Evolutionary conservation across 805 yeast species (phyloP), one percentile per base, ranked within the genome.

Genomic region (Candida sphagnicola): DNA sequence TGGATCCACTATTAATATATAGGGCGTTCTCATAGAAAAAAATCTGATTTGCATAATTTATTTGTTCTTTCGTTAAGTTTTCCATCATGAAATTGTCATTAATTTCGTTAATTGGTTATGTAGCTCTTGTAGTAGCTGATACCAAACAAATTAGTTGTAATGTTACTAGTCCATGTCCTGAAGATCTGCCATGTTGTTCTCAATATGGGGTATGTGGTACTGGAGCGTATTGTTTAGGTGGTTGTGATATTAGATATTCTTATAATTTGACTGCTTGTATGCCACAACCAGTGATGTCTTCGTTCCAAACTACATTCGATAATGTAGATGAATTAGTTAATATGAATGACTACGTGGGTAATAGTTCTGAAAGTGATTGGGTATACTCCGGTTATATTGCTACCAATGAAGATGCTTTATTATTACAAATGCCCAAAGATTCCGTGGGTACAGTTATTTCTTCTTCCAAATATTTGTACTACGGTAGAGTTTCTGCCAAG

Each of bases 381-480:
- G 67, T 78, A 25, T 84, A 78, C 64, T 62, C 80, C 8, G 90
- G 90, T 18, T 68, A 78, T 46, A 56, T 76, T 31, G 76, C 72
- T 51, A 41, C 46, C 13, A 48, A 55, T 45, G 80, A 78, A 46
- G 78, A 74, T 46, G 72, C 80, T 10, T 62, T 84, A 24, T 57
- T 88, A 45, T 35, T 69, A 35, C 85, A 90, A 40, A 85, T 90
- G 95, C 93, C 91, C 23, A 73, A 82, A 43, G 55, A 78, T 37
- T 63, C 87, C 14, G 67, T 76, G 35, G 96, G 96, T 56, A 76
- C 95, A 10, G 90, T 88, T 36, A 56, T 89, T 18, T 82, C 95
- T 0, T 81, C 95, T 2, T 77, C 95, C 4, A 73, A 77, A 53
- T 86, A 76, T 62, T 62, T 90, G 39, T 90, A 95, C 96, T 89